phyloP scores from a whole-genome alignment of 2,329 filamentous ascomycete species.

The Metarhizium anisopliae region DNA sequence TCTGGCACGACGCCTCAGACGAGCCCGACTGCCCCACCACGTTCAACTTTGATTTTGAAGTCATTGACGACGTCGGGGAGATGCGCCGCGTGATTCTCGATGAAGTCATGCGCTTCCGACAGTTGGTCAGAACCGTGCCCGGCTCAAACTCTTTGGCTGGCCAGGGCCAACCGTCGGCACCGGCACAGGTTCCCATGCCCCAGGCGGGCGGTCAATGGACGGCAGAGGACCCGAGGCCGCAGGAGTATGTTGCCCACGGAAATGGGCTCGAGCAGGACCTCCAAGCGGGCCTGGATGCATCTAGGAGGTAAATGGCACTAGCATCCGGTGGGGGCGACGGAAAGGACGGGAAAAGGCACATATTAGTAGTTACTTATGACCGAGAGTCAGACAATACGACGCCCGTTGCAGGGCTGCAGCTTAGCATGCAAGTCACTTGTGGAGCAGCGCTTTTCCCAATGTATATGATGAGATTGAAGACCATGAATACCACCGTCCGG shows the following conservation, averaged over 20 bases:
- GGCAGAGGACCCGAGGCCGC: conserved; percentile 50
- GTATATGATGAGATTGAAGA: neutral
- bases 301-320: conserved; percentile 13
- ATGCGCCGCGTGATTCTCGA: conserved; percentile 97
- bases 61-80: conserved; percentile 87
- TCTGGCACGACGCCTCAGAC: conserved; percentile 97
- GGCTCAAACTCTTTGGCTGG: conserved; percentile 23
- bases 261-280: conserved; percentile 51
- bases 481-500: neutral
- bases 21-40: conserved; percentile 88
- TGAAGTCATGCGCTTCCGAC: conserved; percentile 84
- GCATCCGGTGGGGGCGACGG: neutral
- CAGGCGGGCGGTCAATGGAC: conserved; percentile 44
- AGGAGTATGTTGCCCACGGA: conserved; percentile 43
- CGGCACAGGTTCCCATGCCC: conserved; percentile 44
- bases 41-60: conserved; percentile 97
- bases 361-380: neutral
- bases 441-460: neutral
- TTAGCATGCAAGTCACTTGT: neutral
- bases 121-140: conserved; percentile 44
- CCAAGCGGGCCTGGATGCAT: conserved; percentile 34
- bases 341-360: neutral
- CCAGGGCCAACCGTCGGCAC: conserved; percentile 26
- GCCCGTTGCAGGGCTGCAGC: neutral
- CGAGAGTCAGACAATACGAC: neutral